These are phyloP conservation scores for Fusarium sp. DNA, from an alignment of 2,329 filamentous ascomycete genomes.

Conservation along the genomic window DNA sequence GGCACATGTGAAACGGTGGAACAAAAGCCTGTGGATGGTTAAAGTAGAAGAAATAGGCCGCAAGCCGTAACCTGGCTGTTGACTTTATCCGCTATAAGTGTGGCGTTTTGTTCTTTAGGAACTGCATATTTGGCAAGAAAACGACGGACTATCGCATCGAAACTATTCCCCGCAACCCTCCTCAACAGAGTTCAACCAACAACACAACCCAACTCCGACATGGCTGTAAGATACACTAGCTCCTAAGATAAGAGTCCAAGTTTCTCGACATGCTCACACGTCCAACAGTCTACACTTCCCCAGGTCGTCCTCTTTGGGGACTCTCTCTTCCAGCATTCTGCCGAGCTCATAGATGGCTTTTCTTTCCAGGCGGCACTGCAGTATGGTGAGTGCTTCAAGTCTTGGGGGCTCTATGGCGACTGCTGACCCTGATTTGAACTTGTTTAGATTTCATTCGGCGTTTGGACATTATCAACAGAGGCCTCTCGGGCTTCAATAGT, in stretches of 20 bases:
- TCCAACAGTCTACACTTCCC: constrained; percentile 69
- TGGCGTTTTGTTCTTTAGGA: constrained; percentile 8
- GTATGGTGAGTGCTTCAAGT: constrained; percentile 66
- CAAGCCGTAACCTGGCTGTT: constrained; percentile 10
- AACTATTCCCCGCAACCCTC: constrained; percentile 13
- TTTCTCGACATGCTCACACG: constrained; percentile 7
- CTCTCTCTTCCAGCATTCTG: constrained; percentile 83
- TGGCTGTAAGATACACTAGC: constrained; percentile 41
- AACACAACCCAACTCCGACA: constrained; percentile 10
- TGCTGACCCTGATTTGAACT: constrained; percentile 17
- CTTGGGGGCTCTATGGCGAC: not conserved
- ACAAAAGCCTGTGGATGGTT: constrained; percentile 24
- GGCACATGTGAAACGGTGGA: constrained; percentile 35
- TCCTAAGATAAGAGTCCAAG: not conserved
- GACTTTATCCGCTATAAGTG: constrained; percentile 28
- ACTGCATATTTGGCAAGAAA: constrained; percentile 10
- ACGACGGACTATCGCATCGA: not conserved
- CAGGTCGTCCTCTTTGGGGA: constrained; percentile 92
- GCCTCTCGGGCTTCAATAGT: constrained; percentile 90
- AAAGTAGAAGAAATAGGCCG: constrained; percentile 28
- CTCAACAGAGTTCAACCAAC: not conserved
- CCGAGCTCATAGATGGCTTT: constrained; percentile 76
- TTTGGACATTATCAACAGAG: constrained; percentile 90
- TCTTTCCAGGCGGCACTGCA: constrained; percentile 82
- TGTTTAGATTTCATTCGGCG: constrained; percentile 79